Evolutionary conservation across 306 rosid genomes (phyloP), one percentile per base, ranked within the genome.

Genomic region (Vicia villosa): DNA sequence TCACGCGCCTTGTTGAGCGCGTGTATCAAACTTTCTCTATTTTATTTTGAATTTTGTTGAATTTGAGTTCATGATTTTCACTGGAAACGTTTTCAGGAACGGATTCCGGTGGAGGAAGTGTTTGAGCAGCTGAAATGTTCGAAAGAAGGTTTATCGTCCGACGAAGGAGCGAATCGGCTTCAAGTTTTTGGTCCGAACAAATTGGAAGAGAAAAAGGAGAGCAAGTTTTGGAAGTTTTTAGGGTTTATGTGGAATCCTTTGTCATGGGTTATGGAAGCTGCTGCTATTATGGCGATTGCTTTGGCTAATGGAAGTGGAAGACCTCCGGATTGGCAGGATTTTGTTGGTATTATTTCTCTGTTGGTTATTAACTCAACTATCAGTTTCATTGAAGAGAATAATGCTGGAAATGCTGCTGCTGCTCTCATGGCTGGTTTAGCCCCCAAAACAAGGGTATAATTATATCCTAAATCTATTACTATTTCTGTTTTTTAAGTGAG

Each of bases 361-460:
- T 76, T 94, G 76, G 4, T 94, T 14, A 86, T 91, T 21, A 94
- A 91, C 81, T 94, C 99, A 36, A 94, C 99, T 46, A 94, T 94
- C 84, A 91, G 97, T 80, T 94, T 94, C 46, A 85, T 87, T 1
- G 99, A 94, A 62, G 99, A 94, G 75, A 94, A 94, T 71, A 94
- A 94, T 59, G 99, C 99, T 49, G 99, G 99, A 19, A 94, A 94
- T 72, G 99, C 99, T 36, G 99, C 97, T 75, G 99, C 99, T 26
- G 99, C 99, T 54, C 99, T 94, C 12, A 94, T 94, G 99, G 99
- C 99, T 50, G 95, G 97, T 83, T 92, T 94, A 75, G 99, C 99
- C 42, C 99, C 99, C 73, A 94, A 91, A 76, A 91, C 99, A 58
- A 94, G 87, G n/a, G n/a, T n/a, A n/a, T n/a, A n/a, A n/a, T n/a